Percentiles rank a stretch among this genome's conserved stretches.
These are phyloP conservation scores for Cladosporium austrohemisphaericum DNA, from an alignment of 2,329 filamentous ascomycete species.

Conservation along the genomic window DNA sequence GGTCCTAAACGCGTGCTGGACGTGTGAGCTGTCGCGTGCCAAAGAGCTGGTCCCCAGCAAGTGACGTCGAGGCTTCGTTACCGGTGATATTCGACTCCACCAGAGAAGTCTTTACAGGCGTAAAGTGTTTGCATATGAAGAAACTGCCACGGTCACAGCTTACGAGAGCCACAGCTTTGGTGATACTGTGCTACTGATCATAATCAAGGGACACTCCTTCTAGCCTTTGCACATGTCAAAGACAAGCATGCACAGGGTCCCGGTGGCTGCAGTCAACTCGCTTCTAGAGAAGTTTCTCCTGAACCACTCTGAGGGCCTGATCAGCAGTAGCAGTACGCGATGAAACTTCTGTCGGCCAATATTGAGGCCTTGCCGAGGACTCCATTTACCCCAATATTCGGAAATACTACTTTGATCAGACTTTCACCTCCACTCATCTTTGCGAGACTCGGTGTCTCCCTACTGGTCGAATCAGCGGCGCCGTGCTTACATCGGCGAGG, in stretches of 20 bases:
- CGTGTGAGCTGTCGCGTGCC: slow-evolving; percentile 13
- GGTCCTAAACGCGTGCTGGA: slow-evolving; percentile 10
- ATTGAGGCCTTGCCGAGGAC: too few relatives aligned
- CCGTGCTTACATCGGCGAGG: not conserved
- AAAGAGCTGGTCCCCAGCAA: not conserved
- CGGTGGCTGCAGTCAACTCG: not conserved
- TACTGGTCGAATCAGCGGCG: not conserved
- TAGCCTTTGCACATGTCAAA: too few relatives aligned
- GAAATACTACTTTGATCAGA: too few relatives aligned
- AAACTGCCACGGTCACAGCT: slow-evolving; percentile 22
- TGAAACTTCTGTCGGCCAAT: not conserved
- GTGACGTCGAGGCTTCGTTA: slow-evolving; percentile 10
- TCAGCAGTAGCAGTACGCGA: not conserved
- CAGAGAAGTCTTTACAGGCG: slow-evolving; percentile 15
- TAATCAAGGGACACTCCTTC: too few relatives aligned
- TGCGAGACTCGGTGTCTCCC: not conserved
- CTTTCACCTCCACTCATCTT: slow-evolving; percentile 1
- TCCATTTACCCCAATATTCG: too few relatives aligned
- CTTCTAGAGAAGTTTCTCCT: slow-evolving; percentile 4
- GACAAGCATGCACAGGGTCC: too few relatives aligned
- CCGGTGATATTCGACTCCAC: slow-evolving; percentile 6
- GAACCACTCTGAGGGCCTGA: slow-evolving; percentile 3
- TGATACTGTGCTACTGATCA: too few relatives aligned
- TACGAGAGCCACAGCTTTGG: too few relatives aligned
- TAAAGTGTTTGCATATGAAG: slow-evolving; percentile 23